Base-by-base conservation (phyloP, 306 rosid genomes). In the Fagus crenata region DNA sequence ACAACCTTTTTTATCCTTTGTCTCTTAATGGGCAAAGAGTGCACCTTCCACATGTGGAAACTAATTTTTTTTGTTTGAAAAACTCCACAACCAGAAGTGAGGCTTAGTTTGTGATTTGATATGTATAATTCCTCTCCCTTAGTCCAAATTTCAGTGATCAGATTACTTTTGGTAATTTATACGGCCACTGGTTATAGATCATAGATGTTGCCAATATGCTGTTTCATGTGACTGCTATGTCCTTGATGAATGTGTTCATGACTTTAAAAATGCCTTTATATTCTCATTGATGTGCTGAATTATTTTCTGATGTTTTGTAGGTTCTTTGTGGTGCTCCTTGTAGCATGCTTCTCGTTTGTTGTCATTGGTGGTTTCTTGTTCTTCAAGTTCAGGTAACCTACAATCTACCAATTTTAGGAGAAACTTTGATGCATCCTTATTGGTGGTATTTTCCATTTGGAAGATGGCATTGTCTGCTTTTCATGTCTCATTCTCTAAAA, bases 311-410 rank as follows among this genome's bases (percentile, higher is more conserved):
- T 69, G 72, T 75, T 63, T 90, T 83, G 75, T 87, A 95, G 99
- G 92, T 88, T 95, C 85, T 84, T 95, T 67, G 58, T 91, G 75
- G 98, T 83, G 84, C 98, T 95, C 80, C 87, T 95, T 59, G 75
- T 82, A 74, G 90, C 90, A 33, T 95, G 99, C 89, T 76, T 84
- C 83, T 91, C 99, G 53, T 92, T 95, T 80, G 93, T 95, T 82
- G 0, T 85, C 74, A 74, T 95, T 17, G 98, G 99, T 71, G 99
- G 99, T 75, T 78, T 92, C 68, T 76, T 92, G 75, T 92, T 95
- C 90, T 92, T 84, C 91, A 90, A 76, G 86, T 71, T 92, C 74
- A 89, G 99, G 99, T 95, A 88, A 85, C 81, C 81, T 67, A 76
- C 64, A 39, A 53, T 79, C 63, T 74, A 67, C 71, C 22, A 13